Percentiles rank a stretch among this genome's conserved stretches.
Evolutionary conservation across 2,329 filamentous ascomycete species (phyloP).

Genomic region (Aureobasidium sp.): DNA sequence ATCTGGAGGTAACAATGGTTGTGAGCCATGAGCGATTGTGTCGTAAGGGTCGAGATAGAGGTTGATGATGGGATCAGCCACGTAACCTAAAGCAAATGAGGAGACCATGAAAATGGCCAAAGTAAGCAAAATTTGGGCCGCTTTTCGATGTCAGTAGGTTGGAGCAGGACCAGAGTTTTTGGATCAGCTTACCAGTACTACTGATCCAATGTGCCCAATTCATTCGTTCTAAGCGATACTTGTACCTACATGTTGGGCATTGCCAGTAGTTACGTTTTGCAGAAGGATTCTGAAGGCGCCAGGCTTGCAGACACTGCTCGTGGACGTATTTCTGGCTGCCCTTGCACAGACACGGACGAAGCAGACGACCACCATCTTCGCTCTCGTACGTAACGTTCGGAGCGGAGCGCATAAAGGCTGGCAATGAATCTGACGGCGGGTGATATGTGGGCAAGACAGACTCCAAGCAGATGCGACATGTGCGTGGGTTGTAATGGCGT

Average conservation of each 20-base stretch:
- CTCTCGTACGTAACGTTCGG: conserved; percentile 63
- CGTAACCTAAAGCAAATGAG: conserved; percentile 78
- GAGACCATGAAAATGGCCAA: conserved; percentile 59
- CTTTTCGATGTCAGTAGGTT: conserved; percentile 29
- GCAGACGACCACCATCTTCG: conserved; percentile 66
- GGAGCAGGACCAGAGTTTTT: background rate
- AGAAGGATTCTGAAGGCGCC: conserved; percentile 66
- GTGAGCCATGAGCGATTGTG: conserved; percentile 25
- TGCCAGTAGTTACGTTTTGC: conserved; percentile 69
- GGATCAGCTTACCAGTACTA: conserved; percentile 33
- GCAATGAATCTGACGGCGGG: conserved; percentile 40
- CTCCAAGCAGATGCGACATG: conserved; percentile 87
- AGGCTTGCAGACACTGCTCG: conserved; percentile 76
- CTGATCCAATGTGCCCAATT: conserved; percentile 59
- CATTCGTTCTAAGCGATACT: conserved; percentile 70
- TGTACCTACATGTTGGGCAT: conserved; percentile 80
- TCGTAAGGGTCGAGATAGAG: conserved; percentile 68
- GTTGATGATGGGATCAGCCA: conserved; percentile 87
- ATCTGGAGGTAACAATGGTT: conserved; percentile 32
- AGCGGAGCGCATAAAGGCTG: conserved; percentile 44
- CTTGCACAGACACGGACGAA: conserved; percentile 89
- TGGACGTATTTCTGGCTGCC: conserved; percentile 91
- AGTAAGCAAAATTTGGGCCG: conserved; percentile 63
- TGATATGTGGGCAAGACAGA: conserved; percentile 52
- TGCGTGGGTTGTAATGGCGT: conserved; percentile 56